Conservation (phyloP, 352 stramenopile genomes). For the Aphanomyces cochlioides region DNA sequence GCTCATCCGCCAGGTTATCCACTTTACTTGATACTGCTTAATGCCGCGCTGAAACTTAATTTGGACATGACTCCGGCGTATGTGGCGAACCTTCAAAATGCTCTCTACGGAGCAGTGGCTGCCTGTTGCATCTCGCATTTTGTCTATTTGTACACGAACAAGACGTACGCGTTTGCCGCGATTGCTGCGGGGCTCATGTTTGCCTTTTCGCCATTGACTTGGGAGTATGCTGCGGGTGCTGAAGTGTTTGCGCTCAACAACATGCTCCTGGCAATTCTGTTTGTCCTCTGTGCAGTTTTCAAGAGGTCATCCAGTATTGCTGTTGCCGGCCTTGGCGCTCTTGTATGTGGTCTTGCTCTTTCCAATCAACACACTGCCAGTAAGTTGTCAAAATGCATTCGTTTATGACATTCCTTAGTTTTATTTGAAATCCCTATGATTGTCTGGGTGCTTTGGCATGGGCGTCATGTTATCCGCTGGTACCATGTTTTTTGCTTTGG, state of each 20-base stretch:
- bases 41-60: constrained; percentile 5
- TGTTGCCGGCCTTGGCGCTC: constrained; percentile 38
- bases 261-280: constrained; percentile 51
- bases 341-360: constrained; percentile 62
- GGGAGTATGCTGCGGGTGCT: constrained; percentile 68
- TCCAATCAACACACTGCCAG: constrained; percentile 80
- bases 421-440: constrained; percentile 62
- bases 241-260: constrained; percentile 89
- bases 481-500: constrained; percentile 17
- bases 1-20: constrained; percentile 78
- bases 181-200: constrained; percentile 38
- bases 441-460: constrained; percentile 35
- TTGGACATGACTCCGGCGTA: constrained; percentile 13
- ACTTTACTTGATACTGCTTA: constrained; percentile 33
- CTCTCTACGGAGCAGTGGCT: constrained; percentile 18
- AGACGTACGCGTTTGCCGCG: constrained; percentile 17
- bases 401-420: constrained; percentile 33
- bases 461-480: constrained; percentile 9
- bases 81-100: constrained; percentile 27
- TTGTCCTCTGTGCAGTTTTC: constrained; percentile 29
- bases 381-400: background rate
- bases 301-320: constrained; percentile 36
- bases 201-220: constrained; percentile 65
- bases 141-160: constrained; percentile 27
- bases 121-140: constrained; percentile 22